phyloP scores from a whole-genome alignment of 306 rosid genomes.

The Lablab purpureus region DNA sequence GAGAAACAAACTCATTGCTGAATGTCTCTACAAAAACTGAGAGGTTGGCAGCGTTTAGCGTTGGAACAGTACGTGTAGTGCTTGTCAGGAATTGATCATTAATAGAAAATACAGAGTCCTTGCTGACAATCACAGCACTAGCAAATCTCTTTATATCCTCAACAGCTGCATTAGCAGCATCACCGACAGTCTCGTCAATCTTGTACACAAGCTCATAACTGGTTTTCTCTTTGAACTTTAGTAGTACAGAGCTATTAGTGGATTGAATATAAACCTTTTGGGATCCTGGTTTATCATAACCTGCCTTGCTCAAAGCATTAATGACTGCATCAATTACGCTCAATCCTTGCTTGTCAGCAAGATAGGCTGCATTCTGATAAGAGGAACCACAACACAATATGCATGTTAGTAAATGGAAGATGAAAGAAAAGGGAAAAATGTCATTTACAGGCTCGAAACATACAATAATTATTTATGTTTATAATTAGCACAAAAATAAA shows the following conservation, averaged over 20 bases:
- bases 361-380: conserved; percentile 86
- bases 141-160: conserved; percentile 76
- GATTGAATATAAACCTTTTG: conserved; percentile 82
- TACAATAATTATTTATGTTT: conserved; percentile 19
- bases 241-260: conserved; percentile 73
- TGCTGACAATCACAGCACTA: conserved; percentile 65
- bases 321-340: conserved; percentile 66
- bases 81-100: conserved; percentile 37
- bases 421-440: neutral
- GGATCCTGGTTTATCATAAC: conserved; percentile 63
- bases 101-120: conserved; percentile 62
- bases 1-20: conserved; percentile 91
- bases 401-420: conserved; percentile 38
- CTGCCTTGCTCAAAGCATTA: conserved; percentile 67
- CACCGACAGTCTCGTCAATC: conserved; percentile 64
- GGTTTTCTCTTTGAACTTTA: conserved; percentile 62
- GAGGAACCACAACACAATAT: conserved; percentile 12
- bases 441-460: neutral
- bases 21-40: conserved; percentile 79
- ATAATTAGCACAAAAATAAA: conserved; percentile 8
- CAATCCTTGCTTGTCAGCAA: conserved; percentile 59
- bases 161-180: conserved; percentile 54
- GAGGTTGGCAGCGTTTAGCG: conserved; percentile 60
- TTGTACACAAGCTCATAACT: conserved; percentile 74
- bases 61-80: conserved; percentile 49